phyloP scores from a whole-genome alignment of 345 rosid genomes.

The Atalantia buxifolia region DNA sequence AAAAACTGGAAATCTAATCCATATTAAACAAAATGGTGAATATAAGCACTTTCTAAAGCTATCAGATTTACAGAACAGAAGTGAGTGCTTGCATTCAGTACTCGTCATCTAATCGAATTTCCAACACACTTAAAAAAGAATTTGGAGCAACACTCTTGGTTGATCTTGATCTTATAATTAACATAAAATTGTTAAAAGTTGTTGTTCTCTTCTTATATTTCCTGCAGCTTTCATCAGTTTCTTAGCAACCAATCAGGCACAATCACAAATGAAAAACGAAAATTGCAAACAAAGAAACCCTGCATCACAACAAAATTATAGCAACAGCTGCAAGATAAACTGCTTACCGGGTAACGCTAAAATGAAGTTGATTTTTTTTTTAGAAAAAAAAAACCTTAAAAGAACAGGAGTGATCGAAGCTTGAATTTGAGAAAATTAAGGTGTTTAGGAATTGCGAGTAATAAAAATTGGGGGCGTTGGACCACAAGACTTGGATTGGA shows the following conservation, averaged over 20 bases:
- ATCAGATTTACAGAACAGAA: not conserved
- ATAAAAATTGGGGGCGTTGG: not conserved
- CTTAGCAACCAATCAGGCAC: not conserved
- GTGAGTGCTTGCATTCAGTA: not conserved
- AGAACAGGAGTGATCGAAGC: not conserved
- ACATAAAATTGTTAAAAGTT: not conserved
- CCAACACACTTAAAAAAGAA: not conserved
- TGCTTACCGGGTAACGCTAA: not conserved
- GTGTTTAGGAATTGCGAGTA: not conserved
- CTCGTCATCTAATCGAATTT: not conserved
- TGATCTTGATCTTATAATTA: not conserved
- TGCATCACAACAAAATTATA: not conserved
- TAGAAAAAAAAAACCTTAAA: not conserved
- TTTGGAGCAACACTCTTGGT: not conserved
- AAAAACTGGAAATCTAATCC: not conserved
- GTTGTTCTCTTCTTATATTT: not conserved
- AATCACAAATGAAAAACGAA: not conserved
- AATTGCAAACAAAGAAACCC: not conserved
- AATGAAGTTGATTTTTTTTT: not conserved
- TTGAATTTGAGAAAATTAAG: not conserved
- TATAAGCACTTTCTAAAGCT: not conserved
- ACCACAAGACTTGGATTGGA: not conserved
- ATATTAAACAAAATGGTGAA: not conserved
- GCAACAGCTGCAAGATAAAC: constrained; percentile 1
- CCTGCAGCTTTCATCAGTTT: not conserved